A percentile compares a stretch with the other conserved stretches of the same genome.
Evolutionary conservation across 768 basidiomycete species (phyloP).

Genomic region (Mycena polygramma): DNA sequence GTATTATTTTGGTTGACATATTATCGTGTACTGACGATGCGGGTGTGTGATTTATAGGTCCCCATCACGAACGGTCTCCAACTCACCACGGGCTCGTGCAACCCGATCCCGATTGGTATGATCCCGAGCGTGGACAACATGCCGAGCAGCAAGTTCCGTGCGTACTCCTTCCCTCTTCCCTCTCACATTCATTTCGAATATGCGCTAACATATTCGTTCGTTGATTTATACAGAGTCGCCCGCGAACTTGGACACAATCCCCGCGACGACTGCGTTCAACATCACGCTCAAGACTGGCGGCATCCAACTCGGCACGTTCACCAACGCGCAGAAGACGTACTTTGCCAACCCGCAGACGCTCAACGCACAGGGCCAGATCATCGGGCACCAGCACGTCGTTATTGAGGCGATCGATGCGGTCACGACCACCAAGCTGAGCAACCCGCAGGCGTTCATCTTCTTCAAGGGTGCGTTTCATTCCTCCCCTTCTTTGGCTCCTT

Average conservation of each 20-base stretch:
- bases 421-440: neutral
- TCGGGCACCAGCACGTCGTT: constrained; percentile 70
- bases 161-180: neutral
- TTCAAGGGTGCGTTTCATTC: constrained; percentile 71
- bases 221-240: constrained; percentile 36
- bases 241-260: constrained; percentile 54
- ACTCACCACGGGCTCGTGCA: constrained; percentile 63
- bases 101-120: constrained; percentile 64
- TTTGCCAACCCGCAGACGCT: constrained; percentile 66
- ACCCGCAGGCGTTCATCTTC: constrained; percentile 63
- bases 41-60: constrained; percentile 23
- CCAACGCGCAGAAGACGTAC: constrained; percentile 64
- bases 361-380: constrained; percentile 55
- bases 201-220: too few relatives aligned
- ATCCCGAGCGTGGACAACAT: constrained; percentile 59
- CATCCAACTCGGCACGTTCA: constrained; percentile 62
- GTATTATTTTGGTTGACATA: too few relatives aligned
- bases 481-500: too few relatives aligned
- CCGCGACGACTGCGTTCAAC: constrained; percentile 58
- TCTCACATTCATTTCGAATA: too few relatives aligned
- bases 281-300: constrained; percentile 53
- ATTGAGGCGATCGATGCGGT: constrained; percentile 9
- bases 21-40: too few relatives aligned
- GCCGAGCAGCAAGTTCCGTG: constrained; percentile 62
- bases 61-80: constrained; percentile 67